Base-by-base conservation (phyloP, 441 rosid species). In the Adansonia rubrostipa region DNA sequence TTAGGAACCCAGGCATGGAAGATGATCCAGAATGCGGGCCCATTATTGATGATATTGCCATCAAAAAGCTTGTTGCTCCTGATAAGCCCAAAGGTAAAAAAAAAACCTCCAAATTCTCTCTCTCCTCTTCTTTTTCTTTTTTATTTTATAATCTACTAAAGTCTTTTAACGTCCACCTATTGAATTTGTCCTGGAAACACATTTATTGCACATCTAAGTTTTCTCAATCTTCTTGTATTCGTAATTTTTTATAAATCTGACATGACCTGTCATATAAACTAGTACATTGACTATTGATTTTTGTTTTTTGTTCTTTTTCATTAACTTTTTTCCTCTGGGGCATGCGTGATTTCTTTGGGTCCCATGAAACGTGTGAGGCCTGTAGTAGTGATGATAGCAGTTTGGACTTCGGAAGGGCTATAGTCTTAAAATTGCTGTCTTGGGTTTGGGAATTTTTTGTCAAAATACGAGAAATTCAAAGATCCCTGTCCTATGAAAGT, bases 1-100 rank as follows among this genome's bases (percentile, higher is more conserved):
- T 93, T 74, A 84, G 85, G 82, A 95, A 95, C 77, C 91, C 93
- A 17, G 99, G 99, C 47, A 95, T 93, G 99, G 99, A 93, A 71
- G 97, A 95, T 64, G 99, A 95, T 87, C 98, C 98, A 4, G 85
- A 97, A 1, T 95, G 99, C 80, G 98, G 99, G 44, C 99, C 99
- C 76, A 93, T 95, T 68, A 90, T 95, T 17, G 99, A 95, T 48
- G 94, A 93, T 50, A 83, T 95, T 15, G 94, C 98, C 11, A 83
- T 95, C 70, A 95, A 95, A 86, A 95, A 92, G 84, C 95, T 95
- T 70, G 89, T 89, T 76, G 50, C 84, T 13, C 99, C 98, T 51
- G 90, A 90, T 73, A 86, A 73, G 42, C 87, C 90, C 82, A 91
- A 90, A 92, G 97, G 99, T 93, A 77, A 57, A 54, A 9, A 8